Evolutionary conservation across 352 stramenopile genomes (phyloP), one percentile per base, ranked within the genome.

Genomic region (Saprolegnia parasitica): DNA sequence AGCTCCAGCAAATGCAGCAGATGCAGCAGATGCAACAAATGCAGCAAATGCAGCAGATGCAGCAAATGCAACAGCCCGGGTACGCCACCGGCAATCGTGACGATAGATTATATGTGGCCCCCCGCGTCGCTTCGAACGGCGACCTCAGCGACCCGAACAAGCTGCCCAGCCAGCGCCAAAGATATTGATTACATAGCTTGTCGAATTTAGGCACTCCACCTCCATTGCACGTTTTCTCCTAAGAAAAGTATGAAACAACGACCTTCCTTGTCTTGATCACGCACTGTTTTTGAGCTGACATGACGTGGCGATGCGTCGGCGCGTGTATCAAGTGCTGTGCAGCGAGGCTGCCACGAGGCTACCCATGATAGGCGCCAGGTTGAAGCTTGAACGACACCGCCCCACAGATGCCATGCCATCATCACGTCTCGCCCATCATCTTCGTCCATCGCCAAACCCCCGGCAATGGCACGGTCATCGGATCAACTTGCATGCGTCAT

Each of bases 21-120:
- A 68, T 68, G 62, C 62, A 68, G 42, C 62, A 47, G 18, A 61
- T 61, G 62, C 62, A 67, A 67, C 23, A 67, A 21, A 26, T 67
- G 60, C 60, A 67, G 50, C 23, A 67, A 8, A 67, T 67, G 60
- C 60, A 67, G 45, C 60, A 37, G 13, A 60, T 60, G 60, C 60
- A 67, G 47, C 60, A 47, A 9, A 56, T 68, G 62, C 62, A 68
- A 60, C 40, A 39, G 15, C n/a, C 21, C 62, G 62, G 62, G n/a
- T 68, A 68, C 50, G 37, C 42, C 15, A 60, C 10, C 24, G 62
- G 47, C 6, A 58, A 57, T 24, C 62, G 62, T 20, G 62, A 68
- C 50, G 62, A 68, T 40, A 52, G 62, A 58, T 58, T 68, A 58
- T 68, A 68, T 39, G 62, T 68, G 42, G 62, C 62, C 15, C 62